Evolutionary conservation across 2,329 filamentous ascomycete species (phyloP).

Genomic region (Colletotrichum gloeosporioides): DNA sequence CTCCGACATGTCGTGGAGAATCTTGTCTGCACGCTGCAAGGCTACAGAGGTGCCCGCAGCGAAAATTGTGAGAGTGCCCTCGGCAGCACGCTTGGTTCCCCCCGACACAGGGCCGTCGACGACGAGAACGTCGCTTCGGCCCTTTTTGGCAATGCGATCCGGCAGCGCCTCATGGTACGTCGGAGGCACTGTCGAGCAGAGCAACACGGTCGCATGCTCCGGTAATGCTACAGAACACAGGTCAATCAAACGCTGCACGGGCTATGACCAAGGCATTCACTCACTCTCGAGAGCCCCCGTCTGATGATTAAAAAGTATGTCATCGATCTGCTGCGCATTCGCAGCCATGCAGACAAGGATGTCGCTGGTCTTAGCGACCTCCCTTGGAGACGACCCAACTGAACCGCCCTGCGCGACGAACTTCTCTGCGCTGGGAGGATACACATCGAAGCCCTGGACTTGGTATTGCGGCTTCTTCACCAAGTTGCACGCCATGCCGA

Average conservation of each 20-base stretch:
- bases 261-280: neutral
- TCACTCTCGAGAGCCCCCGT: conserved; percentile 27
- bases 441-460: conserved; percentile 38
- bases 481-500: conserved; percentile 40
- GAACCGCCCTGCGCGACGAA: conserved; percentile 29
- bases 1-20: conserved; percentile 62
- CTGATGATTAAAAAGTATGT: conserved; percentile 34
- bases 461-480: conserved; percentile 31
- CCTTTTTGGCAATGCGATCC: conserved; percentile 7
- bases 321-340: conserved; percentile 35
- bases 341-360: conserved; percentile 42
- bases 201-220: conserved; percentile 24
- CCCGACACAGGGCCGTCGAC: conserved; percentile 78
- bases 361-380: conserved; percentile 30
- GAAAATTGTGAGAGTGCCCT: conserved; percentile 74
- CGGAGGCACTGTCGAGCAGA: conserved; percentile 42
- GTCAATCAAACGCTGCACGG: neutral
- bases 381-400: conserved; percentile 25
- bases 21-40: conserved; percentile 54
- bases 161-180: conserved; percentile 23
- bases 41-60: conserved; percentile 57
- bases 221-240: conserved; percentile 13
- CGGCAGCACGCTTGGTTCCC: conserved; percentile 69
- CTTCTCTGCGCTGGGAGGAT: conserved; percentile 29
- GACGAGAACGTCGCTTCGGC: conserved; percentile 44